Evolutionary conservation across 2,329 filamentous ascomycete genomes (phyloP).

Genomic region (Cordyceps tenuipes): DNA sequence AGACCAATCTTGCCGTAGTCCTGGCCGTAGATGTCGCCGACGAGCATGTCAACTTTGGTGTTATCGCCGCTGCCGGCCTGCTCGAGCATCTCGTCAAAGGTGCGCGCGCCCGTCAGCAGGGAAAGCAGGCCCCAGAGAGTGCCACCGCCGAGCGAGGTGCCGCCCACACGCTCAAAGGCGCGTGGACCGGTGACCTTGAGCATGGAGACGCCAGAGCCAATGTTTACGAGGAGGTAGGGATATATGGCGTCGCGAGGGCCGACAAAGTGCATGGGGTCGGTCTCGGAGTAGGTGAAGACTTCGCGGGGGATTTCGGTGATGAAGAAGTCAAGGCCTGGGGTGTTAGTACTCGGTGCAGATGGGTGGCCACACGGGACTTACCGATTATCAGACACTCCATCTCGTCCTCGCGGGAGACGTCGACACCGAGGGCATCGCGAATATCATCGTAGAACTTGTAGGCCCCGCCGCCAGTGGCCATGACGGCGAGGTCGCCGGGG

Average conservation of each 20-base stretch:
- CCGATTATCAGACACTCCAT: slow-evolving; percentile 98
- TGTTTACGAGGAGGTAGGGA: slow-evolving; percentile 95
- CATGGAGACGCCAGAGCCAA: slow-evolving; percentile 93
- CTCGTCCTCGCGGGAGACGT: slow-evolving; percentile 89
- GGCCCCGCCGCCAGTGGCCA: slow-evolving; percentile 92
- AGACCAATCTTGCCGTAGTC: slow-evolving; percentile 95
- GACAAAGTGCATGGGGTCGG: slow-evolving; percentile 82
- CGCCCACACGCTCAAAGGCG: slow-evolving; percentile 82
- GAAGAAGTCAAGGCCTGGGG: slow-evolving; percentile 89
- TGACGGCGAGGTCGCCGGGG: slow-evolving; percentile 71
- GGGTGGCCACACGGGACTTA: slow-evolving; percentile 24
- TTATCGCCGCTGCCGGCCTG: slow-evolving; percentile 91
- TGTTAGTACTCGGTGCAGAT: not conserved
- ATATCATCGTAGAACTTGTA: slow-evolving; percentile 97
- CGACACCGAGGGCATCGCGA: slow-evolving; percentile 70
- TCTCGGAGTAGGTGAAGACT: slow-evolving; percentile 93
- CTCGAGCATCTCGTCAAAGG: slow-evolving; percentile 96
- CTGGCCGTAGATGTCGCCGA: slow-evolving; percentile 94
- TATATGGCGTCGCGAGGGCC: slow-evolving; percentile 74
- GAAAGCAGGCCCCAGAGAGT: slow-evolving; percentile 94
- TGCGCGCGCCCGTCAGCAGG: slow-evolving; percentile 82
- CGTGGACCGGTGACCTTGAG: slow-evolving; percentile 90
- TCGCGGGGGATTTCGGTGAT: slow-evolving; percentile 96
- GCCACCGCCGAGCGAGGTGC: slow-evolving; percentile 90
- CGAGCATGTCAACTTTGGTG: slow-evolving; percentile 86